phyloP scores from a whole-genome alignment of 2,329 filamentous ascomycete species.

The Ceratocystis cubensis region DNA sequence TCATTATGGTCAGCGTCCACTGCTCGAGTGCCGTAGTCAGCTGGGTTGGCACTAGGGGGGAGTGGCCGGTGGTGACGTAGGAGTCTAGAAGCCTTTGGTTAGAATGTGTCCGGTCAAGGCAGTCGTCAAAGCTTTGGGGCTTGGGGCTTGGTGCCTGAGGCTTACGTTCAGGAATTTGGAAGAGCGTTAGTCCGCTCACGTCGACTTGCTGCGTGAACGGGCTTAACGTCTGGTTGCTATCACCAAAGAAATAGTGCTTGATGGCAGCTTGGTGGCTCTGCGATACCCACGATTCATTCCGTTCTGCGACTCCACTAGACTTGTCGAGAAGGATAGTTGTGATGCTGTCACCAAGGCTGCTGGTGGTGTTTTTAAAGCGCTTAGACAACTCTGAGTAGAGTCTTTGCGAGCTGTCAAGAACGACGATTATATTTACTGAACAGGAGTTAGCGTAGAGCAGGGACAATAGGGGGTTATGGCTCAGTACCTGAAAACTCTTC shows the following conservation, averaged over 20 bases:
- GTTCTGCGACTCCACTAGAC: slow-evolving; percentile 71
- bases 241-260: slow-evolving; percentile 90
- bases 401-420: slow-evolving; percentile 60
- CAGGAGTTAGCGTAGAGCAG: background rate
- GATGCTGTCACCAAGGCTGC: slow-evolving; percentile 52
- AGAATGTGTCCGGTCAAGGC: slow-evolving; percentile 14
- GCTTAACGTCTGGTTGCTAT: slow-evolving; percentile 60
- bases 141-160: too few relatives aligned
- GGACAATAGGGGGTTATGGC: too few relatives aligned
- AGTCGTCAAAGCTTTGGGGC: too few relatives aligned
- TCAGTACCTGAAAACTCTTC: slow-evolving; percentile 40
- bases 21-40: slow-evolving; percentile 61
- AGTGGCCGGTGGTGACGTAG: slow-evolving; percentile 27
- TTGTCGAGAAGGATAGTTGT: slow-evolving; percentile 68
- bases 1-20: slow-evolving; percentile 72
- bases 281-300: slow-evolving; percentile 63
- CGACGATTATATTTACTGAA: slow-evolving; percentile 64
- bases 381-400: slow-evolving; percentile 62
- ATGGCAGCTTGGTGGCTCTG: slow-evolving; percentile 62
- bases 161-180: slow-evolving; percentile 50
- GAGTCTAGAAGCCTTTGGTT: slow-evolving; percentile 23
- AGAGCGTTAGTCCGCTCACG: slow-evolving; percentile 62
- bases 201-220: slow-evolving; percentile 79
- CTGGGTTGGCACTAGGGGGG: slow-evolving; percentile 49
- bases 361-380: slow-evolving; percentile 48